phyloP scores from a whole-genome alignment of 345 rosid species.

The Gossypium stocksii region DNA sequence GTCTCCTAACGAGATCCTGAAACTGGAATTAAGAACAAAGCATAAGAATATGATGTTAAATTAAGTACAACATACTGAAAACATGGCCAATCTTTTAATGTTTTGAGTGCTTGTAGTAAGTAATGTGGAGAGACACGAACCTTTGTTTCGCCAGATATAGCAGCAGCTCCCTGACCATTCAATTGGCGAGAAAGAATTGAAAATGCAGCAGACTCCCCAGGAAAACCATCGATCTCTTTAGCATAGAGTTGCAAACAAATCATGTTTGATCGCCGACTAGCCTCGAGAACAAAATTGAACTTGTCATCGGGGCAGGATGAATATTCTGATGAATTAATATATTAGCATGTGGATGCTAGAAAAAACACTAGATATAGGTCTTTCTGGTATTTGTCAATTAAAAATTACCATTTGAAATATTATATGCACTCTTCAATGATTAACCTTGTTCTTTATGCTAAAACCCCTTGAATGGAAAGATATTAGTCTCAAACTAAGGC shows the following conservation, averaged over 20 bases:
- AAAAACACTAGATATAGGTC: slow-evolving; percentile 9
- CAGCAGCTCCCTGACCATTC: slow-evolving; percentile 46
- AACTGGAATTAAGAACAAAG: slow-evolving; percentile 29
- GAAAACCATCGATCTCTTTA: slow-evolving; percentile 74
- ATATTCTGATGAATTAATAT: slow-evolving; percentile 53
- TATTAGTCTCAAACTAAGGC: neutral
- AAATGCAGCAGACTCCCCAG: slow-evolving; percentile 76
- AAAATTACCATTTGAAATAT: neutral
- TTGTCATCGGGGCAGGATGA: slow-evolving; percentile 59
- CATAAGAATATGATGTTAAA: slow-evolving; percentile 5
- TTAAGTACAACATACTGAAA: neutral
- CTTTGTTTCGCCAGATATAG: slow-evolving; percentile 48
- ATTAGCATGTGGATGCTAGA: slow-evolving; percentile 36
- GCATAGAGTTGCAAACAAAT: slow-evolving; percentile 67
- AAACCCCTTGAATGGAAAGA: neutral
- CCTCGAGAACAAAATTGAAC: slow-evolving; percentile 72
- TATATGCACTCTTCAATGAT: neutral
- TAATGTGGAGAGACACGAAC: slow-evolving; percentile 26
- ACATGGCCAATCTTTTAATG: neutral
- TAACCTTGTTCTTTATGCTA: neutral
- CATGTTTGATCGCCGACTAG: slow-evolving; percentile 83
- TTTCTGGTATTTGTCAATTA: slow-evolving; percentile 6
- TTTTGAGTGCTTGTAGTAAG: neutral
- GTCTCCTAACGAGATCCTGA: slow-evolving; percentile 72
- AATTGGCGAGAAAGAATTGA: slow-evolving; percentile 65